Evolutionary conservation across 1,139 yeast species (phyloP), one percentile per base, ranked within the genome.

Genomic region (Taiozyma onychis): DNA sequence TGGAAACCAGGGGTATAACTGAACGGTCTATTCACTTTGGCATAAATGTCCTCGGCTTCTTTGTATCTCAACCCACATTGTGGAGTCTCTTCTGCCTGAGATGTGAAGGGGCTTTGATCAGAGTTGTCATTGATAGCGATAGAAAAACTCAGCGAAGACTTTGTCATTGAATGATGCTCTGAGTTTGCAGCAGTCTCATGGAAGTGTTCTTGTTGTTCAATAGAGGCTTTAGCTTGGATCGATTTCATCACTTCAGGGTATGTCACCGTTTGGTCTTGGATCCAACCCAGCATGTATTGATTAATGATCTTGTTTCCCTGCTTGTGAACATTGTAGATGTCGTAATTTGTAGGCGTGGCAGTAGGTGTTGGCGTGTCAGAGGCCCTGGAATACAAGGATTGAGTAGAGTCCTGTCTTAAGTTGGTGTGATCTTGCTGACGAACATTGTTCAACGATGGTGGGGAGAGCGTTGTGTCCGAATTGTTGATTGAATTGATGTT

Each of bases 1-100:
- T 89, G 97, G 66, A 87, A 93, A 3, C 97, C 97, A 1, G 91
- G 87, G 0, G 97, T 91, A 63, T 93, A 93, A 3, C 90, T 79
- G 63, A 87, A 91, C 0, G 98, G 97, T 48, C 74, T 76, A 21
- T 71, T 74, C 10, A 91, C 88, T 48, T 80, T 76, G 21, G 85
- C 83, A 67, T 91, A 91, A 18, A 91, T 87, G 55, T 88, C 95
- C 57, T 83, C 85, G 0, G 96, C 90, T 54, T 85, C 88, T 55
- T 76, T 75, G 65, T 74, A 85, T 42, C 72, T 59, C n/a, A 64
- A 45, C 2, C 68, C 68, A 54, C 60, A 57, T 18, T 18, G 18
- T 18, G 41, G 41, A 9, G 41, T 18, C 24, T 37, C 41, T 37
- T 37, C 41, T 16, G 14, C 14, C 9, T 37, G 41, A 11, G 56